Conservation (phyloP, 2,329 filamentous ascomycete species). For the Ceratocystis harringtonii region DNA sequence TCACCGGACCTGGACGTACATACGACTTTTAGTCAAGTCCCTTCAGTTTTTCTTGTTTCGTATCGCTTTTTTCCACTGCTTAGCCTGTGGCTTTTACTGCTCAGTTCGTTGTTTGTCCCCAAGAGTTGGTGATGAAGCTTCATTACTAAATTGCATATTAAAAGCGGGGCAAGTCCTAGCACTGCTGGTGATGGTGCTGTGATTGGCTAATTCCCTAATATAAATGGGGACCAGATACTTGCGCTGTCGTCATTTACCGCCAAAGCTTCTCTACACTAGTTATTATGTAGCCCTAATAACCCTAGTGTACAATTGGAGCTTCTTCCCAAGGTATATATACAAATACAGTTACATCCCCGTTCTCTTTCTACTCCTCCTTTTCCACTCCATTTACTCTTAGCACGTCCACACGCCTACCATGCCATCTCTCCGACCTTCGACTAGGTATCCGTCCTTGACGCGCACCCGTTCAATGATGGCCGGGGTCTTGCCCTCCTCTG, state of each 20-base stretch:
- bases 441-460: conserved; percentile 83
- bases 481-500: conserved; percentile 44
- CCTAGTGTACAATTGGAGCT: no score
- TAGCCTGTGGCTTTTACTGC: neutral
- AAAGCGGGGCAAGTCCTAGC: neutral
- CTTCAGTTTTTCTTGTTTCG: neutral
- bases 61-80: neutral
- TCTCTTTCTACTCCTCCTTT: neutral
- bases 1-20: neutral
- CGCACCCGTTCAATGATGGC: conserved; percentile 70
- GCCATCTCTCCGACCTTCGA: conserved; percentile 79
- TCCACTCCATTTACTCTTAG: conserved; percentile 21
- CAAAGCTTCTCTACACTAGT: neutral
- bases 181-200: neutral
- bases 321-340: neutral
- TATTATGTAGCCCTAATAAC: neutral
- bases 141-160: neutral
- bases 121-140: conserved; percentile 2
- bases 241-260: neutral
- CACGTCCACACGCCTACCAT: conserved; percentile 85
- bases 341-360: neutral
- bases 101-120: neutral
- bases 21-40: neutral
- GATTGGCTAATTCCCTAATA: neutral
- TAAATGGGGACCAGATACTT: neutral